Evolutionary conservation across 2,329 filamentous ascomycete species (phyloP), one percentile per base, ranked within the genome.

Genomic region (Hymenoscyphus occultus): DNA sequence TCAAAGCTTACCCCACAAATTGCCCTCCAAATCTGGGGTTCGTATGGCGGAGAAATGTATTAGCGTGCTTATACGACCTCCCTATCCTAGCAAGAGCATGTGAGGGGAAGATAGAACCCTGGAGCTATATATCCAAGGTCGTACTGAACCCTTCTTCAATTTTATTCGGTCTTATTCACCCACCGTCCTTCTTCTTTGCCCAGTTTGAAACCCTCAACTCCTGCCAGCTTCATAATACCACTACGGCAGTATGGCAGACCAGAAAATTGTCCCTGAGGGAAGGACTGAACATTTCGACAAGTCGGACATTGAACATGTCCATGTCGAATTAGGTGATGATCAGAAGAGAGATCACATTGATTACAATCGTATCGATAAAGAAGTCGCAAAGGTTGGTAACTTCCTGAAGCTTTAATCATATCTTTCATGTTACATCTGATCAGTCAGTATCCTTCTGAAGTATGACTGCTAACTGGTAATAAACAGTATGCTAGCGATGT

Each of bases 341-440:
- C 13, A 63, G 3, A 65, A 63, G 48, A 63, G 60, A 56, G 60
- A 62, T 61, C 79, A 82, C 59, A 79, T 83, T 63, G 80, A 89
- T 82, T 81, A 83, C 67, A 75, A 80, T 40, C 82, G 83, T 71
- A 81, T 92, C 64, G 90, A 92, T 77, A 81, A 83, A 64, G 90
- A 92, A 77, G 79, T 92, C 48, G 87, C 88, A 59, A 84, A 88
- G 59, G 59, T 61, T 39, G n/a, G 59, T 56, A 35, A 19, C 9
- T 16, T 7, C 35, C 28, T 22, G 6, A 19, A 39, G 10, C 35
- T 19, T n/a, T 3, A 28, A 16, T 16, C n/a, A 39, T n/a, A 5
- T 28, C 10, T 32, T 45, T 31, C 58, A 59, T 39, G 4, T 45
- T 42, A 22, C 16, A 40, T 19, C 16, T 35, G 9, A 6, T 35